Evolutionary conservation across 2,329 filamentous ascomycete species (phyloP).

Genomic region (Aureobasidium sp.): DNA sequence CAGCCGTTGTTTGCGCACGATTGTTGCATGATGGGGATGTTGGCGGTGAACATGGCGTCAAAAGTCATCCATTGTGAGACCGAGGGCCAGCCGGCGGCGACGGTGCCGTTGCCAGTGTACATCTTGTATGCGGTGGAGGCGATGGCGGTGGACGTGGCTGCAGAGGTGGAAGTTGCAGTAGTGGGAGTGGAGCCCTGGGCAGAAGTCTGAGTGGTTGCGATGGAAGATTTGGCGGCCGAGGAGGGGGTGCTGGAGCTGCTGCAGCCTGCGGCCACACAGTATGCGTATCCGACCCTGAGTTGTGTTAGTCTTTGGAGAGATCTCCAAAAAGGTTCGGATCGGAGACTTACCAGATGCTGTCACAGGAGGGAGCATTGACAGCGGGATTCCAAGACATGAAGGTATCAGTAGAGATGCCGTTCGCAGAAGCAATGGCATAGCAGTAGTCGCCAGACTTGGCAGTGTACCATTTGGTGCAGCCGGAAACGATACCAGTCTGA

Average conservation of each 20-base stretch:
- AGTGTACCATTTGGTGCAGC: conserved; percentile 24
- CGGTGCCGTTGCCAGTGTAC: conserved; percentile 31
- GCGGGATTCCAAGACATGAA: conserved; percentile 26
- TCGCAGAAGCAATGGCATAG: conserved; percentile 19
- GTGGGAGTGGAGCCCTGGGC: neutral
- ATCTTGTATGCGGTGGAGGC: conserved; percentile 21
- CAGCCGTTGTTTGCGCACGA: conserved; percentile 31
- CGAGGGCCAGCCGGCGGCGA: conserved; percentile 32
- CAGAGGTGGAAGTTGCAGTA: neutral
- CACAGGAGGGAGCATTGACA: conserved; percentile 20
- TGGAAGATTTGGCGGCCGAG: neutral
- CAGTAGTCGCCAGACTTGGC: conserved; percentile 23
- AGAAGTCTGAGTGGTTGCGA: neutral
- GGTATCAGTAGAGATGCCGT: conserved; percentile 19
- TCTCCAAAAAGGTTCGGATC: no score
- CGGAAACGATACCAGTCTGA: conserved; percentile 21
- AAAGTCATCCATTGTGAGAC: conserved; percentile 31
- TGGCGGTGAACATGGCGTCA: conserved; percentile 30
- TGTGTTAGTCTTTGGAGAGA: neutral
- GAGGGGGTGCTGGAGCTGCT: neutral
- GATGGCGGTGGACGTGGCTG: conserved; percentile 1
- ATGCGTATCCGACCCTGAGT: conserved; percentile 19
- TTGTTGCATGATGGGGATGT: conserved; percentile 29
- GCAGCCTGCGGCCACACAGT: conserved; percentile 23
- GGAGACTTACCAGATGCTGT: conserved; percentile 18